Conservation (phyloP, 2,329 filamentous ascomycete genomes). For the Purpureocillium takamizusanense region DNA sequence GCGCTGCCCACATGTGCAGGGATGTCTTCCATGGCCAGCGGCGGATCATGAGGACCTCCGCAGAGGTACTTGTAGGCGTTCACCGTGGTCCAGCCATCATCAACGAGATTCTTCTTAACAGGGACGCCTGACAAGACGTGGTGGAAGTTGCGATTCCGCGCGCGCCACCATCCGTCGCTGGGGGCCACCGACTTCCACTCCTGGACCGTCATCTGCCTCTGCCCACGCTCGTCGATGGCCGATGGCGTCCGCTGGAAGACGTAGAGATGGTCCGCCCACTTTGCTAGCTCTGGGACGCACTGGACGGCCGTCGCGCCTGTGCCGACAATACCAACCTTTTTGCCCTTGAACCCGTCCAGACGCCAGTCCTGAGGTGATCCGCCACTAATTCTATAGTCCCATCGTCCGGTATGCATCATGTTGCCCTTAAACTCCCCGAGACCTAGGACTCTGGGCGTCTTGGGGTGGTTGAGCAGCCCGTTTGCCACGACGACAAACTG, state of each 20-base stretch:
- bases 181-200: constrained; percentile 27
- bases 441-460: constrained; percentile 31
- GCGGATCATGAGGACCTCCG: constrained; percentile 14
- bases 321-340: constrained; percentile 38
- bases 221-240: constrained; percentile 25
- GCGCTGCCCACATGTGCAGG: constrained; percentile 21
- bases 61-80: constrained; percentile 28
- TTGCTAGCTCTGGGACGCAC: constrained; percentile 32
- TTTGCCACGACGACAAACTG: constrained; percentile 30
- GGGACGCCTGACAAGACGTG: constrained; percentile 30
- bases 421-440: constrained; percentile 30
- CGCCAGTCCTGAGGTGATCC: constrained; percentile 27
- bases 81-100: constrained; percentile 33
- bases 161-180: constrained; percentile 37
- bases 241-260: constrained; percentile 50
- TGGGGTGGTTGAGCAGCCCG: constrained; percentile 29
- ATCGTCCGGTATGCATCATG: constrained; percentile 36
- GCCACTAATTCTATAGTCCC: constrained; percentile 34
- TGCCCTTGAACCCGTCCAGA: constrained; percentile 34
- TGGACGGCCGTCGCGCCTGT: constrained; percentile 41
- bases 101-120: constrained; percentile 30
- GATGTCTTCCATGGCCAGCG: constrained; percentile 9
- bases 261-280: constrained; percentile 38
- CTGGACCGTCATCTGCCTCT: constrained; percentile 29
- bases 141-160: constrained; percentile 18